A percentile compares a stretch with the other conserved stretches of the same genome.
Conservation (phyloP, 306 rosid genomes). For the Casuarina glauca region DNA sequence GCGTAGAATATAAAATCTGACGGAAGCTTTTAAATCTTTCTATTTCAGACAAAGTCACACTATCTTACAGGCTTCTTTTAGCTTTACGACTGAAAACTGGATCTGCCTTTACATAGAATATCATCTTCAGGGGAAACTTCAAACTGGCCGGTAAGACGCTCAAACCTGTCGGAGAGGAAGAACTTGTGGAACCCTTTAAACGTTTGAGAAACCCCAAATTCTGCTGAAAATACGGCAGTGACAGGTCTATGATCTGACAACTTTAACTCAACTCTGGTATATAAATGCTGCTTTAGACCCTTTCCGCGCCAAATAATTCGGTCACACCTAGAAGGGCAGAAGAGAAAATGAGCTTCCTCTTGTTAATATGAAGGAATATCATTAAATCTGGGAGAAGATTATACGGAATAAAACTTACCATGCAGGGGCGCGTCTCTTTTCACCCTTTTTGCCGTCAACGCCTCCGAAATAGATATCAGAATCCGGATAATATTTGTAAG, state of each 20-base stretch:
- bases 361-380: conserved; percentile 2
- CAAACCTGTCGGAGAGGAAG: conserved; percentile 59
- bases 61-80: neutral
- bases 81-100: conserved; percentile 43
- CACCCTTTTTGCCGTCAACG: conserved; percentile 39
- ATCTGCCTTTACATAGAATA: conserved; percentile 31
- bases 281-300: conserved; percentile 62
- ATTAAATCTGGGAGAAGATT: neutral
- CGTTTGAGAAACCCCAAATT: conserved; percentile 34
- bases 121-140: conserved; percentile 47
- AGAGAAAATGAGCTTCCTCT: neutral
- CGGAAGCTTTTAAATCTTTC: conserved; percentile 8
- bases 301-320: conserved; percentile 77
- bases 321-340: conserved; percentile 63
- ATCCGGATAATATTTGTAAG: conserved; percentile 76
- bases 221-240: conserved; percentile 60
- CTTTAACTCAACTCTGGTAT: conserved; percentile 65
- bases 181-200: conserved; percentile 32
- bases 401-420: conserved; percentile 46
- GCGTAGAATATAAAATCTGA: conserved; percentile 19
- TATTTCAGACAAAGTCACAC: neutral
- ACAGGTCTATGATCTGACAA: conserved; percentile 90
- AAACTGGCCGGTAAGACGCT: conserved; percentile 39
- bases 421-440: conserved; percentile 77
- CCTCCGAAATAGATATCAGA: conserved; percentile 73